Evolutionary conservation across 129 eudicot species (phyloP).

Genomic region (Artemisia tridentata): DNA sequence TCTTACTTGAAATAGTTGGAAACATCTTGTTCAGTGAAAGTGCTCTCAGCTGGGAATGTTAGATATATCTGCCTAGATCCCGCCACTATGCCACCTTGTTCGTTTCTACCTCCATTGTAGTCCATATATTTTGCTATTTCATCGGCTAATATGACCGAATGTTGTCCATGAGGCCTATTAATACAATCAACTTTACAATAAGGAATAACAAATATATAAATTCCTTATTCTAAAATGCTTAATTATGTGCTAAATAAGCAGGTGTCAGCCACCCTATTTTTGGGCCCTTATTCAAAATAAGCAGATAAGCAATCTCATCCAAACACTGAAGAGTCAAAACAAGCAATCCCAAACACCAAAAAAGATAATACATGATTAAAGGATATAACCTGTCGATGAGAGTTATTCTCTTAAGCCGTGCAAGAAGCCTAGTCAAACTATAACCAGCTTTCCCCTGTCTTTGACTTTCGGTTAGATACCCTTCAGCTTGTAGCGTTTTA

Average conservation of each 20-base stretch:
- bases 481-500: slow-evolving; percentile 68
- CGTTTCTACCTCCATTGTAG: slow-evolving; percentile 32
- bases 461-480: slow-evolving; percentile 92
- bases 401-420: slow-evolving; percentile 62
- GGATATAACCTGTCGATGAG: slow-evolving; percentile 67
- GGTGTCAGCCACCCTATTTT: too few relatives aligned
- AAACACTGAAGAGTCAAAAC: too few relatives aligned
- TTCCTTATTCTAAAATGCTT: too few relatives aligned
- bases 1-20: slow-evolving; percentile 38
- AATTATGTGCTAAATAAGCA: too few relatives aligned
- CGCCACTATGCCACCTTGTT: slow-evolving; percentile 41
- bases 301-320: too few relatives aligned
- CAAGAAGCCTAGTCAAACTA: slow-evolving; percentile 90
- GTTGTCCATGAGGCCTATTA: slow-evolving; percentile 45
- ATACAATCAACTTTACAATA: slow-evolving; percentile 16
- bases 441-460: slow-evolving; percentile 91
- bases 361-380: not conserved
- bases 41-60: slow-evolving; percentile 36
- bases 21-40: slow-evolving; percentile 43
- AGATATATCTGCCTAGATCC: slow-evolving; percentile 42
- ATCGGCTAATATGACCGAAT: slow-evolving; percentile 35
- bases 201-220: not conserved
- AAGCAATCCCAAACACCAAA: too few relatives aligned
- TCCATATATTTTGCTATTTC: slow-evolving; percentile 33
- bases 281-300: too few relatives aligned